These are phyloP conservation scores for Cinnamomum chago DNA, from an alignment of 164 flowering plant genomes.

Conservation along the genomic window DNA sequence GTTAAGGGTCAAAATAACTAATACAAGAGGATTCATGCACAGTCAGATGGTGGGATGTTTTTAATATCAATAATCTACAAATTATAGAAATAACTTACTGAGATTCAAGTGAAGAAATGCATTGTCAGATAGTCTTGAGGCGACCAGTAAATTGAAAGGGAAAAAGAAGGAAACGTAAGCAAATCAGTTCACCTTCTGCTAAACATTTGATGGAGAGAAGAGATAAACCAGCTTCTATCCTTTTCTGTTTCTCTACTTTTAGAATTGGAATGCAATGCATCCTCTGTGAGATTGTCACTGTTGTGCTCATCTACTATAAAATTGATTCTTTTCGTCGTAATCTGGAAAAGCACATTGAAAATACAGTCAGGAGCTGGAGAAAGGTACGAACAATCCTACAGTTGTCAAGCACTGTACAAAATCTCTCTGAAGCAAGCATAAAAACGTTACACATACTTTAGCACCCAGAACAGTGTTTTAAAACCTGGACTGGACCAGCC, in stretches of 20 bases:
- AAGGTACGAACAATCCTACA: not conserved
- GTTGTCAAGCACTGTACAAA: not conserved
- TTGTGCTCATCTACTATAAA: slow-evolving; percentile 64
- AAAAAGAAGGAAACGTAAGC: not conserved
- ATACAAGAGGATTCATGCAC: no score
- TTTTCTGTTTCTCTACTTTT: slow-evolving; percentile 47
- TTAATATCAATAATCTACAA: not conserved
- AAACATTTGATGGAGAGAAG: slow-evolving; percentile 88
- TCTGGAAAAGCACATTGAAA: slow-evolving; percentile 38
- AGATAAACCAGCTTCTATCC: slow-evolving; percentile 77
- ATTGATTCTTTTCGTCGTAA: slow-evolving; percentile 82
- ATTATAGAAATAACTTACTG: not conserved
- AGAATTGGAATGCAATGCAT: slow-evolving; percentile 30
- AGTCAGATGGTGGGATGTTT: not conserved
- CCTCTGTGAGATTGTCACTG: slow-evolving; percentile 34
- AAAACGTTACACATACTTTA: not conserved
- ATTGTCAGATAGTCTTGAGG: not conserved
- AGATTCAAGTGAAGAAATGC: not conserved
- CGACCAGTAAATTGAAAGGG: not conserved
- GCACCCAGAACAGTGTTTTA: not conserved
- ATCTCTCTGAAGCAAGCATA: not conserved
- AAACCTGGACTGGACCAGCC: no score
- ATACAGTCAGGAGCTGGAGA: not conserved
- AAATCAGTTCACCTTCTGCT: slow-evolving; percentile 73
- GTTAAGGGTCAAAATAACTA: not conserved